phyloP scores from a whole-genome alignment of 2,329 filamentous ascomycete genomes.

The Aspergillus sp. region DNA sequence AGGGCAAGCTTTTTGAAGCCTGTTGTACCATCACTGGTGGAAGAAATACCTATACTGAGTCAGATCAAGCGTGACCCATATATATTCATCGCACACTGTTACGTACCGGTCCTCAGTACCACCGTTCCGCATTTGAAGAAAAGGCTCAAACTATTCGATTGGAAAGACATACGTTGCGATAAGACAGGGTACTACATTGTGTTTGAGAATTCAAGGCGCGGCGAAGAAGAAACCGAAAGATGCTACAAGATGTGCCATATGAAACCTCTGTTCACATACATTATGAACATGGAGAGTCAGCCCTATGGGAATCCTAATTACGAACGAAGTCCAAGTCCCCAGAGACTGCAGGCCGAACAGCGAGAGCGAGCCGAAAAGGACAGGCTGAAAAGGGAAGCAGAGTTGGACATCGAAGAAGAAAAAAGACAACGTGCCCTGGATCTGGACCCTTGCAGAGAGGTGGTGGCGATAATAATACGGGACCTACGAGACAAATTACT shows the following conservation, averaged over 20 bases:
- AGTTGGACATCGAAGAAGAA: conserved; percentile 83
- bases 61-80: conserved; percentile 80
- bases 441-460: conserved; percentile 86
- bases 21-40: conserved; percentile 56
- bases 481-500: conserved; percentile 87
- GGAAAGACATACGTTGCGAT: conserved; percentile 81
- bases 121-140: conserved; percentile 91
- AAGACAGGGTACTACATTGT: conserved; percentile 85
- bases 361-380: conserved; percentile 67
- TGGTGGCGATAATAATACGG: conserved; percentile 72
- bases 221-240: conserved; percentile 76
- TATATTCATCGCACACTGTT: conserved; percentile 82
- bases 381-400: conserved; percentile 70
- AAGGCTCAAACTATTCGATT: conserved; percentile 77
- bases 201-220: conserved; percentile 77
- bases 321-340: conserved; percentile 52
- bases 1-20: conserved; percentile 37
- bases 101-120: conserved; percentile 81
- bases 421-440: conserved; percentile 84
- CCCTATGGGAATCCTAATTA: conserved; percentile 67
- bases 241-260: conserved; percentile 79
- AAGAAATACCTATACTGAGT: conserved; percentile 66
- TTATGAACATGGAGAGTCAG: conserved; percentile 86
- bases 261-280: conserved; percentile 85
- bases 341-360: conserved; percentile 47